Evolutionary conservation across 306 rosid genomes (phyloP).

Genomic region (Carpinus viminea): DNA sequence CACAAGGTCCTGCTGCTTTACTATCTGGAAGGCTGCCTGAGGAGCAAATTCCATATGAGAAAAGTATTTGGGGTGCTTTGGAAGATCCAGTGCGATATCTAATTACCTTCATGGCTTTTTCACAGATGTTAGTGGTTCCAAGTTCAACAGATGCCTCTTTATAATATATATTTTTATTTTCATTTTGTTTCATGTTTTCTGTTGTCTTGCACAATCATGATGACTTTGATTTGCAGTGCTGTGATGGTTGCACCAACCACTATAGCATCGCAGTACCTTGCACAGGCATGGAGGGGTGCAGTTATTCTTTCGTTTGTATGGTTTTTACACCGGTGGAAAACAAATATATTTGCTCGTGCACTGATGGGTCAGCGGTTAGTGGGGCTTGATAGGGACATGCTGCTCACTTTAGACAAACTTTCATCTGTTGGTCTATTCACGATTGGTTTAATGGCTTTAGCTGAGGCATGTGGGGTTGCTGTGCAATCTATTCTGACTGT

Average conservation of each 20-base stretch:
- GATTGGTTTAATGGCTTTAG: slow-evolving; percentile 83
- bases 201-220: slow-evolving; percentile 22
- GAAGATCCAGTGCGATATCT: slow-evolving; percentile 87
- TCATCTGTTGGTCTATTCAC: slow-evolving; percentile 79
- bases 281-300: slow-evolving; percentile 79
- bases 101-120: slow-evolving; percentile 74
- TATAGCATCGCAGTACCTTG: slow-evolving; percentile 65
- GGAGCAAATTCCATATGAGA: slow-evolving; percentile 68
- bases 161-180: slow-evolving; percentile 3
- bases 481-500: slow-evolving; percentile 84
- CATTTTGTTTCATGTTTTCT: slow-evolving; percentile 12
- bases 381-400: slow-evolving; percentile 66
- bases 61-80: slow-evolving; percentile 91
- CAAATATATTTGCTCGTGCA: slow-evolving; percentile 57
- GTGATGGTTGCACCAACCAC: slow-evolving; percentile 85
- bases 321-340: slow-evolving; percentile 89
- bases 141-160: slow-evolving; percentile 11
- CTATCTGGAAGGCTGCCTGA: slow-evolving; percentile 37
- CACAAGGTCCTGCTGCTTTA: slow-evolving; percentile 54
- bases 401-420: slow-evolving; percentile 70
- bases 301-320: slow-evolving; percentile 74
- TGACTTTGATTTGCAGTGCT: slow-evolving; percentile 64
- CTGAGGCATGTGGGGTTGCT: slow-evolving; percentile 96
- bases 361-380: slow-evolving; percentile 39
- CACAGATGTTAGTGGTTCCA: slow-evolving; percentile 72